Base-by-base conservation (phyloP, 2,329 filamentous ascomycete genomes). In the Lasiodiplodia citricola region DNA sequence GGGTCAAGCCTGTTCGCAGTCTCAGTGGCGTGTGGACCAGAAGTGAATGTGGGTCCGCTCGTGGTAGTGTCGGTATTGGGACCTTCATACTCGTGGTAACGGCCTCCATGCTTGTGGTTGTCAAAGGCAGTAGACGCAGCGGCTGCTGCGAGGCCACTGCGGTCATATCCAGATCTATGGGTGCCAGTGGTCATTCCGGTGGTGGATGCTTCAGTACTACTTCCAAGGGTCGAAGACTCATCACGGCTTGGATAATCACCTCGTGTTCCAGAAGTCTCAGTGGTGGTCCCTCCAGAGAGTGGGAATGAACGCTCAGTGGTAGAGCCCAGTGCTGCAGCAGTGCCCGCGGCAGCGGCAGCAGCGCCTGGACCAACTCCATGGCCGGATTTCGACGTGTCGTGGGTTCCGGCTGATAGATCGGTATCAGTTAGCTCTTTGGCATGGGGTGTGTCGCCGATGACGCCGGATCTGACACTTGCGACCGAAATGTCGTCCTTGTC, bases 381-480 rank as follows among this genome's bases (percentile, higher is more conserved):
- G 7, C 41, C 25, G 7, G 60, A 23, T 11, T n/a, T 51, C 10
- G 44, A 51, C n/a, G 54, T 31, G 10, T 28, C 11, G n/a, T 35
- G 56, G 25, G 44, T 10, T 5, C 54, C 47, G 37, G 10, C 68
- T 69, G 68, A 55, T 5, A 60, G 3, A 37, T 60, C 68, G 23
- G 68, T 54, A 66, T 66, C 62, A 66, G 62, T 47, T 16, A 69
- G 54, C 41, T 44, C 14, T 54, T 68, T 68, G 38, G 57, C 25
- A 37, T 64, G 67, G 10, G 68, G 68, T 8, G 41, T 56, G 13
- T 77, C 77, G 10, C 80, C 80, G 63, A 80, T 76, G 16, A 81
- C 78, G 60, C 78, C 79, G 68, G 78, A 80, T 72, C 80, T 80
- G 74, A 81, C 79, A 71, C 78, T 80, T 21, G 77, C 76, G 37